Evolutionary conservation across 495 filamentous ascomycete species (phyloP), one percentile per base, ranked within the genome.

Genomic region (Aspergillus egyptiacus): DNA sequence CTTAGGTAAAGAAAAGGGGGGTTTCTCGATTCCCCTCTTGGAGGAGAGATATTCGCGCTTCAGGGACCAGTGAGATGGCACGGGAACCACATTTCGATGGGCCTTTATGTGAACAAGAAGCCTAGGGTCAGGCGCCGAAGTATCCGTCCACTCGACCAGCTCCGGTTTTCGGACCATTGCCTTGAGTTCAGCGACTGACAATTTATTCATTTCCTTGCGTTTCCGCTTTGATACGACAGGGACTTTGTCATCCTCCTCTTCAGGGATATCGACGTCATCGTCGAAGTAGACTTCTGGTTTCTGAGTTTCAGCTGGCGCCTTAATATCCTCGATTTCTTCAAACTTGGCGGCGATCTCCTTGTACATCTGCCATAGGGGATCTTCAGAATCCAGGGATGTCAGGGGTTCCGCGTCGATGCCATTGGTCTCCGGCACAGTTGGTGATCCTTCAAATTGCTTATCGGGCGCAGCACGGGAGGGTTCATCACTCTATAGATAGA

Each of bases 31-130:
- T 60, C 93, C 93, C 27, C 93, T 78, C 60, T 98, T 98, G 31
- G 88, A 94, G 2, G 90, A 96, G 3, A 98, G 77, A 62, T 98
- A 98, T 63, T 98, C 93, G 22, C 93, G 80, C 70, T 98, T 98
- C 23, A 97, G 70, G 0, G 86, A 87, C 93, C 93, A 98, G 61
- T 98, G 93, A 18, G 75, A 72, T 6, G 93, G 93, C 2, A 98
- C 93, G 0, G 93, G 93, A 8, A 98, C 90, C 27, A 95, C 88
- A 66, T 98, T 98, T 37, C 91, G 83, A 68, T 94, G 86, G 4
- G 87, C 84, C 65, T 97, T 98, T 70, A 98, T 87, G 54, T 93
- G 87, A 18, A 97, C 86, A 6, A 97, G 78, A 39, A 97, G 75
- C 34, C 85, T 82, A 18, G 93, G 93, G 63, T 97, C 93, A 32